A percentile compares a stretch with the other conserved stretches of the same genome.
phyloP scores from a whole-genome alignment of 306 rosid genomes.

The Cucurbita moschata region DNA sequence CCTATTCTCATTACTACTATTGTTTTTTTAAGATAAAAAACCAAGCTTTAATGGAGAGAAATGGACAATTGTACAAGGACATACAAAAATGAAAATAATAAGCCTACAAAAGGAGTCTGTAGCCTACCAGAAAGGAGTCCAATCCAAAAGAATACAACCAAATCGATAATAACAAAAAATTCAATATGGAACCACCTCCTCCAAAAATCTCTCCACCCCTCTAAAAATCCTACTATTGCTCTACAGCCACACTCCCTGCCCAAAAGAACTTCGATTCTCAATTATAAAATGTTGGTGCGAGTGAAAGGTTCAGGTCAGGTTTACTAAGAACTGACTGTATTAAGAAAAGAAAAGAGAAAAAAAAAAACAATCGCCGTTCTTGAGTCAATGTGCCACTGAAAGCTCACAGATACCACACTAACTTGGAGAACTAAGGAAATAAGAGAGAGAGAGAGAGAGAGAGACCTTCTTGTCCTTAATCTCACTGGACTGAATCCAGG shows the following conservation, averaged over 20 bases:
- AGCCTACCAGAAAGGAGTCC: neutral
- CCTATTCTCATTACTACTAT: no score
- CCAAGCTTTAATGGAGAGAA: neutral
- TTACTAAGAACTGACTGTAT: neutral
- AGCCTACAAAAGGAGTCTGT: neutral
- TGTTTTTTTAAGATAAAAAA: no score
- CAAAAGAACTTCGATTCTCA: neutral
- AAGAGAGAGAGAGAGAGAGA: neutral
- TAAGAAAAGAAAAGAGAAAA: neutral
- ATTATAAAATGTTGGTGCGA: neutral
- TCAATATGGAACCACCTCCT: no score
- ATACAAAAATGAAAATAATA: no score
- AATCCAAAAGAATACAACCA: neutral
- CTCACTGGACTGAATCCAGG: slow-evolving; percentile 98
- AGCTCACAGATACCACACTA: neutral
- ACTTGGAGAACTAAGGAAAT: neutral
- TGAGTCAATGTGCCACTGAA: neutral
- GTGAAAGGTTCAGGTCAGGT: neutral
- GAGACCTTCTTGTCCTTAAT: slow-evolving; percentile 89
- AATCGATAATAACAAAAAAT: neutral
- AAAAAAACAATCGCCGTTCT: neutral
- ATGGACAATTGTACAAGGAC: neutral
- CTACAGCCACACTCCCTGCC: no score
- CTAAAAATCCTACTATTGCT: neutral
- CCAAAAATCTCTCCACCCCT: neutral